Base-by-base conservation (phyloP, 768 basidiomycete species). In the Calocybe cyanea region DNA sequence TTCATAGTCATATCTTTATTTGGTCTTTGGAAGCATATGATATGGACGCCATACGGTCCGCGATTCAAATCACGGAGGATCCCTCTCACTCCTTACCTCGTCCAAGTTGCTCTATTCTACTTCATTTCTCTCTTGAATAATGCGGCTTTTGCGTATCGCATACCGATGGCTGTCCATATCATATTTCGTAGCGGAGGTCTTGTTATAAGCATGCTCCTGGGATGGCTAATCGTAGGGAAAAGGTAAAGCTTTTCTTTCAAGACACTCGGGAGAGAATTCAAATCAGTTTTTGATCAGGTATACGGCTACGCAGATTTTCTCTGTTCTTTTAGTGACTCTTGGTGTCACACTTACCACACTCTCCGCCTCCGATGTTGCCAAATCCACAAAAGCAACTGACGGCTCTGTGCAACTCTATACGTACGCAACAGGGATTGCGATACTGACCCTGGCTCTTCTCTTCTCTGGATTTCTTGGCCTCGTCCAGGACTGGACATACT, bases 111-210 rank as follows among this genome's bases (percentile, higher is more conserved):
- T 1, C 70, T 97, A 28, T 94, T 94, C 66, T 85, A 87, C 49
- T 62, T 75, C 3, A 73, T 92, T 41, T 92, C 89, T 5, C 60
- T 87, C 49, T 70, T 97, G 53, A 97, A 96, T 63, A 96, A 94
- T 67, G 80, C 77, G n/a, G 92, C 91, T 0, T 95, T 97, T 58
- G 86, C 76, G 5, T 92, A 85, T 60, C 65, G 75, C 32, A 85
- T 96, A 48, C 92, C 94, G 17, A 92, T 96, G 81, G 68, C 88
- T 0, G 85, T 97, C 1, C 93, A 97, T 65, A 95, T 97, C 62
- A 87, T 97, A 49, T 95, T 95, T 59, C 77, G 93, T 33, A 91
- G 88, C 54, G 92, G 88, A 0, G 93, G 92, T 0, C 69, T 95
- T 44, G 78, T 91, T 24, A 72, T 93, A 21, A 92, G 84, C 55